Conservation (phyloP, 225 moss, liverwort and hornwort genomes). For the Sphagnum contortum region DNA sequence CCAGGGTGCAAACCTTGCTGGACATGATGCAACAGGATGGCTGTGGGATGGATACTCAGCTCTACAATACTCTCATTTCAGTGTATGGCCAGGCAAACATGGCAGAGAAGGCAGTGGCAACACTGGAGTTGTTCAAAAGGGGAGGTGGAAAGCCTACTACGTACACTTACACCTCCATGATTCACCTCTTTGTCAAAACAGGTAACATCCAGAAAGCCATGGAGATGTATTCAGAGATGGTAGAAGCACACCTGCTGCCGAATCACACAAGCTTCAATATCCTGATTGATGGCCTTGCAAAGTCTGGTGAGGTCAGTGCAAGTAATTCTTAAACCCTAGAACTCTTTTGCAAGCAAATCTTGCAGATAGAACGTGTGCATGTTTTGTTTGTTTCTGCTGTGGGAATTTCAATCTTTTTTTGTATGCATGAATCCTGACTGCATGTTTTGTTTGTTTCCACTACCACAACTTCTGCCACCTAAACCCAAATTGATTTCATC, state of each 20-base stretch:
- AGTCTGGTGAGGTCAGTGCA: conserved; percentile 40
- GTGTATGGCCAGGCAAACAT: conserved; percentile 61
- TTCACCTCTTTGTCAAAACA: conserved; percentile 39
- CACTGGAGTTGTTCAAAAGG: conserved; percentile 25
- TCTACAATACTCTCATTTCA: conserved; percentile 47
- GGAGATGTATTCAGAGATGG: conserved; percentile 38
- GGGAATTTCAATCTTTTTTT: too few species aligned
- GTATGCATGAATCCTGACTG: too few species aligned
- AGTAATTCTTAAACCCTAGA: too few species aligned
- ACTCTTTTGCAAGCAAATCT: too few species aligned
- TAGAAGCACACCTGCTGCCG: conserved; percentile 29
- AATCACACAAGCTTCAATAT: conserved; percentile 54
- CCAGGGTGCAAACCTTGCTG: conserved; percentile 27
- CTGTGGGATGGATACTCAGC: conserved; percentile 24
- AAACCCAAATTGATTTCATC: too few species aligned
- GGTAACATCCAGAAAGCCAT: conserved; percentile 32
- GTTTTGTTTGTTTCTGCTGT: too few species aligned
- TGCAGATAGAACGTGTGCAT: too few species aligned
- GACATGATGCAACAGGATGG: conserved; percentile 24
- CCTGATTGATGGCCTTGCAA: conserved; percentile 37
- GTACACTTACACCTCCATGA: conserved; percentile 36
- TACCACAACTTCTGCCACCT: too few species aligned
- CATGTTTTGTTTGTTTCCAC: too few species aligned
- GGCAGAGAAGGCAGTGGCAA: conserved; percentile 42
- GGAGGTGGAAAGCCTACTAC: conserved; percentile 41